Conservation (phyloP, 768 basidiomycete genomes). For the Suillus decipiens region DNA sequence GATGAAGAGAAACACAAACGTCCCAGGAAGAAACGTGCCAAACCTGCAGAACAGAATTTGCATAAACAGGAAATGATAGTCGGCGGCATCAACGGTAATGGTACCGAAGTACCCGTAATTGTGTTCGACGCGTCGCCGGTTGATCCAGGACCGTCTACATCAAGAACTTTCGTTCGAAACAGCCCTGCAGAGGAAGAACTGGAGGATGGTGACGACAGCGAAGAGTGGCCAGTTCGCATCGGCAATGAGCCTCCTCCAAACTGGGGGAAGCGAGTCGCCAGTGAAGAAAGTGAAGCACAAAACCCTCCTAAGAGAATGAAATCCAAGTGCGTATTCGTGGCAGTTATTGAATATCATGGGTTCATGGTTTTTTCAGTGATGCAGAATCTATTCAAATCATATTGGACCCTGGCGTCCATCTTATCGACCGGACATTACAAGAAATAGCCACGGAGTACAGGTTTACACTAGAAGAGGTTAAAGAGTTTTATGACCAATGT, state of each 20-base stretch:
- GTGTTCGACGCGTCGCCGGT: slow-evolving; percentile 20
- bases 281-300: slow-evolving; percentile 38
- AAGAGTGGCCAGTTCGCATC: slow-evolving; percentile 67
- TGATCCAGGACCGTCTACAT: slow-evolving; percentile 32
- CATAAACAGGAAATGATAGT: slow-evolving; percentile 22
- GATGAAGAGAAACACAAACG: slow-evolving; percentile 69
- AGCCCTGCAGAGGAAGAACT: slow-evolving; percentile 67
- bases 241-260: slow-evolving; percentile 63
- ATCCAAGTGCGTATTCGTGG: slow-evolving; percentile 36
- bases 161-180: slow-evolving; percentile 31
- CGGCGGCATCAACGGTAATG: slow-evolving; percentile 15
- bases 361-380: background rate
- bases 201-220: slow-evolving; percentile 56
- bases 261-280: slow-evolving; percentile 66
- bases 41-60: slow-evolving; percentile 29
- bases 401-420: slow-evolving; percentile 42
- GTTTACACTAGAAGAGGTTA: slow-evolving; percentile 76
- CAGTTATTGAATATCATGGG: background rate
- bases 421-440: slow-evolving; percentile 63
- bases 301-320: slow-evolving; percentile 46
- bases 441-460: slow-evolving; percentile 70
- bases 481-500: slow-evolving; percentile 74
- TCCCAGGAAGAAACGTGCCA: slow-evolving; percentile 48
- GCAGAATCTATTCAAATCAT: background rate
- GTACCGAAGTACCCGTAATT: slow-evolving; percentile 25